Evolutionary conservation across 805 yeast genomes (phyloP).

Genomic region (Pichia eremophila): DNA sequence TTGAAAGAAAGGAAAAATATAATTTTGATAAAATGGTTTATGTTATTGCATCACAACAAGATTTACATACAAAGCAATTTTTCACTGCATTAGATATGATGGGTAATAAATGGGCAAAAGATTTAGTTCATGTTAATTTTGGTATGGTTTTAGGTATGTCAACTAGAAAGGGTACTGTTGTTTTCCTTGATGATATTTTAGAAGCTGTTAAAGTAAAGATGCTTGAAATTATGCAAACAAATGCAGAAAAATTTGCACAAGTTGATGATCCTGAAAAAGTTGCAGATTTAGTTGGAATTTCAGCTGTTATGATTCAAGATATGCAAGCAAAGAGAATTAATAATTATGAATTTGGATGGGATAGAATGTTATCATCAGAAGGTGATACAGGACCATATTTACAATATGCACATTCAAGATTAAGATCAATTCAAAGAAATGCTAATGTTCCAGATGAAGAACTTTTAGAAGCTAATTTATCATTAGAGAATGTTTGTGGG

Average conservation of each 20-base stretch:
- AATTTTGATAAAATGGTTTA: constrained; percentile 93
- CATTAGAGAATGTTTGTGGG: constrained; percentile 24
- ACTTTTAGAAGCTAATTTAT: constrained; percentile 21
- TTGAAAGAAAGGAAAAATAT: constrained; percentile 74
- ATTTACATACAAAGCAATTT: constrained; percentile 86
- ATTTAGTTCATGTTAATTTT: constrained; percentile 74
- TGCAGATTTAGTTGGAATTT: constrained; percentile 91
- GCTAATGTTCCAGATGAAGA: constrained; percentile 38
- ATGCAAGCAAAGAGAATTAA: constrained; percentile 96
- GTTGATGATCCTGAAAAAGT: constrained; percentile 89
- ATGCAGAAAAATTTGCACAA: constrained; percentile 83
- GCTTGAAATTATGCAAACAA: constrained; percentile 94
- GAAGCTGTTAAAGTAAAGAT: constrained; percentile 89
- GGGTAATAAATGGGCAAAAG: constrained; percentile 80
- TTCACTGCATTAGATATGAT: constrained; percentile 87
- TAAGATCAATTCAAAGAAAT: constrained; percentile 88
- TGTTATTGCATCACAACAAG: constrained; percentile 95
- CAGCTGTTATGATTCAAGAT: constrained; percentile 98
- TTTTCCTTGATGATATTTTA: constrained; percentile 87
- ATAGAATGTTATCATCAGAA: constrained; percentile 94
- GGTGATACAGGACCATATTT: constrained; percentile 99
- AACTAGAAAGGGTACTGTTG: constrained; percentile 96
- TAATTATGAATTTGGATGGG: constrained; percentile 96
- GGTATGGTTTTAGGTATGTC: constrained; percentile 99
- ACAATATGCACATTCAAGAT: constrained; percentile 96